These are phyloP conservation scores for Russula dissimulans DNA, from an alignment of 768 basidiomycete genomes.

Conservation along the genomic window DNA sequence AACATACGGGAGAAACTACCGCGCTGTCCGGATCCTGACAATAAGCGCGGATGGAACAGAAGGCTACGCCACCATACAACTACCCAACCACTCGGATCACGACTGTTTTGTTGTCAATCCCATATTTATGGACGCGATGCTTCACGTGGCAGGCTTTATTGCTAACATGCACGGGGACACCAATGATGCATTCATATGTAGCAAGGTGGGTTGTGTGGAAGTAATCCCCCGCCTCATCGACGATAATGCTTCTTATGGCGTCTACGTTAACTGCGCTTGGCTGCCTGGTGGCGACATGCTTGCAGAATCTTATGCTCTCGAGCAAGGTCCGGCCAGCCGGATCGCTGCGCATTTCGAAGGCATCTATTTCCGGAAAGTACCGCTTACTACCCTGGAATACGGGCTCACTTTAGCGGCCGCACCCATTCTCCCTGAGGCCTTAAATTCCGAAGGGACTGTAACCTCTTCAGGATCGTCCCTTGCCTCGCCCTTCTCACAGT, in stretches of 20 bases:
- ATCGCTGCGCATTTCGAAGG: constrained; percentile 50
- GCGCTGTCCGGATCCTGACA: constrained; percentile 45
- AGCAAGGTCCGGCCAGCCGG: constrained; percentile 26
- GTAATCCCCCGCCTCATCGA: constrained; percentile 37
- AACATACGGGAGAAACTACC: constrained; percentile 49
- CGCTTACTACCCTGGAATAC: constrained; percentile 39
- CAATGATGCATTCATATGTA: constrained; percentile 57
- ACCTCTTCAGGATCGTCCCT: background rate
- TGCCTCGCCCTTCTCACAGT: background rate
- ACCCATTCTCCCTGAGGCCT: background rate
- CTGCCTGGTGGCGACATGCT: constrained; percentile 37
- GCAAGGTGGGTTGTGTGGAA: constrained; percentile 39
- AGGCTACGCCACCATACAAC: constrained; percentile 40
- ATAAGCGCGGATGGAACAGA: constrained; percentile 40
- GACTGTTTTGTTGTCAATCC: constrained; percentile 38
- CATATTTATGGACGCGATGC: constrained; percentile 55
- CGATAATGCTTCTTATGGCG: constrained; percentile 33
- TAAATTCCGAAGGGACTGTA: background rate
- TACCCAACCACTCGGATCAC: constrained; percentile 30
- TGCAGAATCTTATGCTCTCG: constrained; percentile 44
- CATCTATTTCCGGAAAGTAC: constrained; percentile 51
- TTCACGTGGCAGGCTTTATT: constrained; percentile 64
- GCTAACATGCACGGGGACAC: constrained; percentile 45
- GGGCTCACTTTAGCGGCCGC: constrained; percentile 32
- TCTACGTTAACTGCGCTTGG: constrained; percentile 44